Evolutionary conservation across 2,329 filamentous ascomycete genomes (phyloP).

Genomic region (Magnaporthiopsis poae): DNA sequence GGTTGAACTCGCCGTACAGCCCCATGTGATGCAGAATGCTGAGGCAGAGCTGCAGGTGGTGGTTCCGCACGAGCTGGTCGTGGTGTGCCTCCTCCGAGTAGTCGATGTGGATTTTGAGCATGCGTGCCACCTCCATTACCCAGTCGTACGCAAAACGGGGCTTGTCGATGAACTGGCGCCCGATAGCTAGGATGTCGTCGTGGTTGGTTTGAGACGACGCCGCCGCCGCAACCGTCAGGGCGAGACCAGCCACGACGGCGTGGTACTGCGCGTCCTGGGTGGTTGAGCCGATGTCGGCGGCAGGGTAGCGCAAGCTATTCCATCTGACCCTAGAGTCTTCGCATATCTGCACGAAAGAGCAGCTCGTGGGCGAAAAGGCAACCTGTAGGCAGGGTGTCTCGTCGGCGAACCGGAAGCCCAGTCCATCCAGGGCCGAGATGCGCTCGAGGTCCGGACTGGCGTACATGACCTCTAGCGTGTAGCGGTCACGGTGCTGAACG

Average conservation of each 20-base stretch:
- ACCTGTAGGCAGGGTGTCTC: slow-evolving; percentile 43
- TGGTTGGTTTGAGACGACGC: slow-evolving; percentile 41
- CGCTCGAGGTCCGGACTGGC: slow-evolving; percentile 53
- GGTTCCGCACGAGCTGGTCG: slow-evolving; percentile 64
- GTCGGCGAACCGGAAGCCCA: slow-evolving; percentile 63
- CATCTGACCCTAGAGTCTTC: slow-evolving; percentile 51
- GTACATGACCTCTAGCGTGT: slow-evolving; percentile 59
- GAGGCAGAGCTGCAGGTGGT: slow-evolving; percentile 62
- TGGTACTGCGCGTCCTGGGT: slow-evolving; percentile 41
- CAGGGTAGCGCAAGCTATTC: slow-evolving; percentile 43
- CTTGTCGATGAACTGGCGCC: slow-evolving; percentile 38
- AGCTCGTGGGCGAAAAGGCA: slow-evolving; percentile 51
- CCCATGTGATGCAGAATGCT: slow-evolving; percentile 72
- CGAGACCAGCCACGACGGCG: slow-evolving; percentile 52
- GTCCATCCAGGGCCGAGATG: slow-evolving; percentile 63
- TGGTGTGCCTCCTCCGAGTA: slow-evolving; percentile 67
- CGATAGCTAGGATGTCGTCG: slow-evolving; percentile 63
- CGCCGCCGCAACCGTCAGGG: slow-evolving; percentile 38
- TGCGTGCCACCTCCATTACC: slow-evolving; percentile 56
- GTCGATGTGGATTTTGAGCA: slow-evolving; percentile 66
- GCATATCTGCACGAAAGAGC: slow-evolving; percentile 47
- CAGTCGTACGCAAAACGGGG: slow-evolving; percentile 49
- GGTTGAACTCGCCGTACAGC: slow-evolving; percentile 53
- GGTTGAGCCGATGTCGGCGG: slow-evolving; percentile 37
- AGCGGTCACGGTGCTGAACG: slow-evolving; percentile 68